phyloP scores from a whole-genome alignment of 495 filamentous ascomycete species.

The Neurospora sp. region DNA sequence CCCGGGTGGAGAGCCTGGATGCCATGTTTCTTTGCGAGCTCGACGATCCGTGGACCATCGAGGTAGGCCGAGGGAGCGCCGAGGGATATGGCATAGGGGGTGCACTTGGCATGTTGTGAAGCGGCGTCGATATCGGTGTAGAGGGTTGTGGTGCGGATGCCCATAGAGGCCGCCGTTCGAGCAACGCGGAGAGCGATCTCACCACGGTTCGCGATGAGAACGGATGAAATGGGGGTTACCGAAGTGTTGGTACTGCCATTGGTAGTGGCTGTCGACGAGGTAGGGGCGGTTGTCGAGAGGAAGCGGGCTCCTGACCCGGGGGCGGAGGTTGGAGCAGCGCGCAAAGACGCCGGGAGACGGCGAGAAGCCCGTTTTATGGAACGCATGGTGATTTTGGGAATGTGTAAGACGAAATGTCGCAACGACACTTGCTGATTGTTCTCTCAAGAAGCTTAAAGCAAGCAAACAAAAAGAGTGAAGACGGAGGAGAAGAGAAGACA shows the following conservation, averaged over 20 bases:
- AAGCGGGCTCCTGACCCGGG: conserved; percentile 1
- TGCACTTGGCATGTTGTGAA: conserved; percentile 80
- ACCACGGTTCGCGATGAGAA: conserved; percentile 92
- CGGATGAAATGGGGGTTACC: conserved; percentile 58
- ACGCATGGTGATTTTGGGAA: conserved; percentile 20
- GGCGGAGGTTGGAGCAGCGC: conserved; percentile 1
- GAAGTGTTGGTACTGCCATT: conserved; percentile 17
- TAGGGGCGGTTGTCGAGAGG: conserved; percentile 4
- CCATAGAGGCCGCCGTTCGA: conserved; percentile 74
- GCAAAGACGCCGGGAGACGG: conserved; percentile 15
- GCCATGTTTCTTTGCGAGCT: conserved; percentile 70
- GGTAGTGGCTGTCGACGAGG: conserved; percentile 7
- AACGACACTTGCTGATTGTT: not conserved
- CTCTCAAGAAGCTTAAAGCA: not conserved
- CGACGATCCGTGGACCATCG: conserved; percentile 85
- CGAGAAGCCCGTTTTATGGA: conserved; percentile 22
- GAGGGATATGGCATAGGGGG: conserved; percentile 71
- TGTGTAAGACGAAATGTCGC: not conserved
- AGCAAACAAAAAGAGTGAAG: not conserved
- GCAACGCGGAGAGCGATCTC: conserved; percentile 94
- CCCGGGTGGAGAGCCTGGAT: conserved; percentile 91
- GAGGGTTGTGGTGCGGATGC: conserved; percentile 87
- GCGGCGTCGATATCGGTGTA: conserved; percentile 87
- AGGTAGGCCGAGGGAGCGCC: conserved; percentile 76
- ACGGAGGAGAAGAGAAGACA: not conserved